These are phyloP conservation scores for Asterophora parasitica DNA, from an alignment of 768 basidiomycete species.

Conservation along the genomic window DNA sequence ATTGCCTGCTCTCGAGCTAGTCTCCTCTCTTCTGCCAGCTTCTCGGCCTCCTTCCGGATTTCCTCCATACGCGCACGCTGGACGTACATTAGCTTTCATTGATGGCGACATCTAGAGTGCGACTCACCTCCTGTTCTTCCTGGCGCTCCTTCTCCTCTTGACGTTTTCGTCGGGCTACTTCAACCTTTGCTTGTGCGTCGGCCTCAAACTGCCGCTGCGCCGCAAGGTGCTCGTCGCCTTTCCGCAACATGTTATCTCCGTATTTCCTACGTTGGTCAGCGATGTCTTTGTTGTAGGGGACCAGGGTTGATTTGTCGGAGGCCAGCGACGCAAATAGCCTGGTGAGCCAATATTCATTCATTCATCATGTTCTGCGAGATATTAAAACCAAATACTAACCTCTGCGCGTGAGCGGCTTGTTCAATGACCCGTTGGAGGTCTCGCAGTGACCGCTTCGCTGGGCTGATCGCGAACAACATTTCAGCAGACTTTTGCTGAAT, in stretches of 20 bases:
- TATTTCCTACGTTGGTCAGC: slow-evolving; percentile 89
- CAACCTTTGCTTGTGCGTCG: slow-evolving; percentile 67
- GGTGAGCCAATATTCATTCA: slow-evolving; percentile 9
- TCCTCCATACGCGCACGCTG: slow-evolving; percentile 63
- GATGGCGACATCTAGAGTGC: not conserved
- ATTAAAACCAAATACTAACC: slow-evolving; percentile 40
- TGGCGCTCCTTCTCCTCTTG: slow-evolving; percentile 72
- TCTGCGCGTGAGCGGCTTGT: slow-evolving; percentile 82
- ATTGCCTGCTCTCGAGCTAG: slow-evolving; percentile 73
- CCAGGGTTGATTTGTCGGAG: slow-evolving; percentile 55
- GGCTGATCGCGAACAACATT: slow-evolving; percentile 69
- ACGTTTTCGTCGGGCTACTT: slow-evolving; percentile 70
- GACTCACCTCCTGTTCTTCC: slow-evolving; percentile 61
- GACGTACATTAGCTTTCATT: slow-evolving; percentile 1
- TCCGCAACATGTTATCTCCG: slow-evolving; percentile 79
- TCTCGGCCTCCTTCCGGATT: slow-evolving; percentile 65
- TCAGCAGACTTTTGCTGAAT: slow-evolving; percentile 96
- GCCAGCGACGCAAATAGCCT: slow-evolving; percentile 86
- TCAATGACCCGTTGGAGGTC: slow-evolving; percentile 77
- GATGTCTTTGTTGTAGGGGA: slow-evolving; percentile 84
- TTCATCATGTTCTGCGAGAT: not conserved
- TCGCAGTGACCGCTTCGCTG: slow-evolving; percentile 72
- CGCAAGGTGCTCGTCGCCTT: slow-evolving; percentile 73
- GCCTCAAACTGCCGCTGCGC: slow-evolving; percentile 68
- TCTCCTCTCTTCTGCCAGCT: slow-evolving; percentile 75